Percentiles rank a stretch among this genome's conserved stretches.
Evolutionary conservation across 352 stramenopile genomes (phyloP).

Genomic region (Globisporangium orthogonon): DNA sequence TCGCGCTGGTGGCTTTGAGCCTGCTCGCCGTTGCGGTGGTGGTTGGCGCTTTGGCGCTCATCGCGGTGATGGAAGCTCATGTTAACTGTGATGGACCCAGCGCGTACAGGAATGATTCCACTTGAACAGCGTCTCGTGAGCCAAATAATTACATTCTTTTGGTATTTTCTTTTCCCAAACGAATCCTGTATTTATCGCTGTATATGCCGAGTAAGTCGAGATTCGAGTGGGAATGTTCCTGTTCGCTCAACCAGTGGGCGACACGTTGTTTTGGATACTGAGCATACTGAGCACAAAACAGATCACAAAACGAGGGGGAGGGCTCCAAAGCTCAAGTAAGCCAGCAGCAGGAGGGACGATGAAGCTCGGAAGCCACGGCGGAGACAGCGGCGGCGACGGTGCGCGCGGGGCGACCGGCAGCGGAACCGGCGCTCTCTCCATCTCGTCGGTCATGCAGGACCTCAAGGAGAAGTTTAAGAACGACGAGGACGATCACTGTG

Average conservation of each 20-base stretch:
- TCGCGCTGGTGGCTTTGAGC: no score
- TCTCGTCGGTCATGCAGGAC: slow-evolving; percentile 91
- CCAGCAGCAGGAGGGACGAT: slow-evolving; percentile 22
- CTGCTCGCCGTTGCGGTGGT: no score
- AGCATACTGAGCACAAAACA: background rate
- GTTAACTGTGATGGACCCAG: no score
- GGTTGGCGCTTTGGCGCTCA: no score
- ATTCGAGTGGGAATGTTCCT: background rate
- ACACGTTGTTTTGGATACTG: slow-evolving; percentile 1
- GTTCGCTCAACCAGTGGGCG: background rate
- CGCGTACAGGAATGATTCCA: no score
- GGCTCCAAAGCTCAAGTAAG: no score
- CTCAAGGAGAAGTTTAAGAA: slow-evolving; percentile 99
- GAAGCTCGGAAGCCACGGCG: slow-evolving; percentile 53
- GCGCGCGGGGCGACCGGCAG: slow-evolving; percentile 15
- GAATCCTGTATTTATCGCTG: background rate
- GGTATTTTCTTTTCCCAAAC: background rate
- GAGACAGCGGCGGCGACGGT: slow-evolving; percentile 34
- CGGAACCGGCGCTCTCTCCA: slow-evolving; percentile 24
- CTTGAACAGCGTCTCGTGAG: background rate
- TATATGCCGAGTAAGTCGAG: background rate
- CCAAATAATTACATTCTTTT: background rate
- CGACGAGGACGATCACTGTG: slow-evolving; percentile 92
- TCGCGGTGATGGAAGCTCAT: no score
- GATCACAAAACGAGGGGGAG: background rate